Base-by-base conservation (phyloP, 1,139 yeast genomes). In the Taphrina populina region DNA sequence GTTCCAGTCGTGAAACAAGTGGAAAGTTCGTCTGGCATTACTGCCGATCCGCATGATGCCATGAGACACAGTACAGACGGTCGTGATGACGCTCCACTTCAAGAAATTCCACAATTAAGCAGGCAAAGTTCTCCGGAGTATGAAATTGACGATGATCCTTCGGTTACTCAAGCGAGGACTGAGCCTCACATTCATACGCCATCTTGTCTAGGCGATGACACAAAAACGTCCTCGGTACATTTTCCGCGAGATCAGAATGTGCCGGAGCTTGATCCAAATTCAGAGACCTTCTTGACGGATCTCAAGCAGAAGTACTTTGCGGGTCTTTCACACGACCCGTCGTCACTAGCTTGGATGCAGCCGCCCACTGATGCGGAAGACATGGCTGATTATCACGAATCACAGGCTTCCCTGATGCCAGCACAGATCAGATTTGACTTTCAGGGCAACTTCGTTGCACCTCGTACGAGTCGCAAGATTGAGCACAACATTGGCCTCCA, bases 261-360 rank as follows among this genome's bases (percentile, higher is more conserved):
- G 4, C 19, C 26, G 10, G 40, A 29, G 30, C 53, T 52, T 13
- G 54, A 57, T 21, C 57, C 59, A 11, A 36, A 29, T 13, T 57
- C 45, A 19, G 33, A 19, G 11, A 34, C 49, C 6, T 90, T 88
- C 66, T 78, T 81, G 62, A 82, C 83, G 41, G 84, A 87, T 64
- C 71, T 94, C 58, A 95, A 88, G 65, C 84, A 81, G 36, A 86
- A 86, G 66, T 94, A 83, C 70, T 92, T 82, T 69, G 96, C 99
- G 0, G 88, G 88, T 63, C 74, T 92, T 57, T 95, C 96, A 2
- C 80, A 76, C 55, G 96, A 92, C 63, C 79, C 88, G 0, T 82
- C 80, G 36, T 85, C 87, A 64, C 69, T 94, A 58, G 84, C 90
- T 56, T 92, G 98, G 98, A 90, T 90, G 96, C 76, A 79, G 58